These are phyloP conservation scores for Fraxinus anomala DNA, from an alignment of 257 asterid species.

Conservation along the genomic window DNA sequence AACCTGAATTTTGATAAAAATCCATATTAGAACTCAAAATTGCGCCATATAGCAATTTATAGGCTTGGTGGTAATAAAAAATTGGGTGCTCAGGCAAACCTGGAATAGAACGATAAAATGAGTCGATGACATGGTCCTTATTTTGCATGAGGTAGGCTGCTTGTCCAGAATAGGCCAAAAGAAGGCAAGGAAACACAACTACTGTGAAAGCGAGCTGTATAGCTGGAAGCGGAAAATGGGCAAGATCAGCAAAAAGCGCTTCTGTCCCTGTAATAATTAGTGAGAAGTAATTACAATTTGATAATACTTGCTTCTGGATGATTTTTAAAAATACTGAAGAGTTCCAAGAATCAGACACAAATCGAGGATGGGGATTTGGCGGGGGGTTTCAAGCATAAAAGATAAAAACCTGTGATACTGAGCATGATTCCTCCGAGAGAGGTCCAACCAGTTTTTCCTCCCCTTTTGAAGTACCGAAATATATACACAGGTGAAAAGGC, in stretches of 20 bases:
- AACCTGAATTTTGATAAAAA: neutral
- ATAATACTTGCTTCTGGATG: slow-evolving; percentile 2
- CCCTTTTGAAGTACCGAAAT: slow-evolving; percentile 66
- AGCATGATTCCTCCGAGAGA: slow-evolving; percentile 99
- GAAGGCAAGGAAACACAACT: slow-evolving; percentile 93
- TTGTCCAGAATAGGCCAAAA: slow-evolving; percentile 92
- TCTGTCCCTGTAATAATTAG: slow-evolving; percentile 74
- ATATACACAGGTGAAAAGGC: slow-evolving; percentile 88
- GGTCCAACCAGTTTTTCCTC: slow-evolving; percentile 66
- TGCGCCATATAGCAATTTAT: neutral
- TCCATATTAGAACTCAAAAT: slow-evolving; percentile 1
- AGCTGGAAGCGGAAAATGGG: slow-evolving; percentile 90
- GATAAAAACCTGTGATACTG: slow-evolving; percentile 80
- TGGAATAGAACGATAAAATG: slow-evolving; percentile 96
- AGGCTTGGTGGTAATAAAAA: neutral
- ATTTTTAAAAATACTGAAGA: slow-evolving; percentile 3
- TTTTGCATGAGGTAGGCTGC: slow-evolving; percentile 91
- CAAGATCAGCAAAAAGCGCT: slow-evolving; percentile 97
- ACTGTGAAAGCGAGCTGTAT: slow-evolving; percentile 91
- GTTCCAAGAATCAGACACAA: slow-evolving; percentile 1
- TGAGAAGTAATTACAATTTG: slow-evolving; percentile 19
- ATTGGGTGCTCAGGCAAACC: slow-evolving; percentile 45
- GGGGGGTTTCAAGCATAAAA: slow-evolving; percentile 10
- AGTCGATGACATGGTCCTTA: slow-evolving; percentile 68
- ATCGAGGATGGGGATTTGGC: neutral